Percentiles rank a stretch among this genome's conserved stretches.
phyloP scores from a whole-genome alignment of 495 filamentous ascomycete species.

The Neurospora sp. region DNA sequence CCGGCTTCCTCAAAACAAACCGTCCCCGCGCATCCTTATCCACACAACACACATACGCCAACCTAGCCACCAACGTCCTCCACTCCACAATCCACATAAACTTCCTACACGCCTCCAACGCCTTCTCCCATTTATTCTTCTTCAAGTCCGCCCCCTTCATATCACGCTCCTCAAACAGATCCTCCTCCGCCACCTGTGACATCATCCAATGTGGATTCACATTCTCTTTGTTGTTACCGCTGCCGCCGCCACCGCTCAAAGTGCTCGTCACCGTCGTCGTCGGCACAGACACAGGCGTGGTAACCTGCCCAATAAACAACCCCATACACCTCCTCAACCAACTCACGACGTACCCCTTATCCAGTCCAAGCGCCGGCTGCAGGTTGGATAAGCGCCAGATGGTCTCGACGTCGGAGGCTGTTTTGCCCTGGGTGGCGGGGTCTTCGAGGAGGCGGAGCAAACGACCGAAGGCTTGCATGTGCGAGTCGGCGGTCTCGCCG shows the following conservation, averaged over 20 bases:
- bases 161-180: neutral
- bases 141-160: neutral
- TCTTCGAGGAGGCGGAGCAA: neutral
- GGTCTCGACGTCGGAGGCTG: neutral
- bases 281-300: neutral
- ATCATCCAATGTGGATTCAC: neutral
- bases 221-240: neutral
- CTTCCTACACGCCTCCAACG: neutral
- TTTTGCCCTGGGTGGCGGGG: neutral
- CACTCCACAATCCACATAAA: constrained; percentile 3
- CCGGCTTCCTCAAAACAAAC: constrained; percentile 1
- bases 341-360: neutral
- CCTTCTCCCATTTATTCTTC: constrained; percentile 1
- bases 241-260: neutral
- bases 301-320: neutral
- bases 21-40: neutral
- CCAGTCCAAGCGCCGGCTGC: neutral
- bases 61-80: neutral
- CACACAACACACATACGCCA: constrained; percentile 7
- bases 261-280: neutral
- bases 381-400: constrained; percentile 1
- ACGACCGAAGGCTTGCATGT: neutral
- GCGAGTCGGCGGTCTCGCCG: neutral
- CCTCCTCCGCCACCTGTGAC: neutral
- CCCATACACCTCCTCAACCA: constrained; percentile 2